These are phyloP conservation scores for Jimgerdemannia lactiflua DNA, from an alignment of 192 early-diverging fungal genomes.

Conservation along the genomic window DNA sequence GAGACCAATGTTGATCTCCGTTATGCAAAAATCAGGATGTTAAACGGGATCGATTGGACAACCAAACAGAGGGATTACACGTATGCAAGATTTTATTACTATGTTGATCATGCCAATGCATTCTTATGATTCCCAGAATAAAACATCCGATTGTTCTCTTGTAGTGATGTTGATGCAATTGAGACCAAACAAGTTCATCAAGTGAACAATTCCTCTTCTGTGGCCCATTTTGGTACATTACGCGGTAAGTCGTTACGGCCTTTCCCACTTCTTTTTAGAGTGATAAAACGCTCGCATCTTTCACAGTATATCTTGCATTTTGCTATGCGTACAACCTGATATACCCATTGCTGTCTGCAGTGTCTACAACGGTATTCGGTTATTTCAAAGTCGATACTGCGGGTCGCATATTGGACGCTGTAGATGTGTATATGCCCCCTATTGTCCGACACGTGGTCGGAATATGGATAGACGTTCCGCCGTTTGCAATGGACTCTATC, in stretches of 20 bases:
- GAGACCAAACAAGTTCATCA: constrained; percentile 8
- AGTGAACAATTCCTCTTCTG: neutral
- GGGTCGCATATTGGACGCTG: constrained; percentile 41
- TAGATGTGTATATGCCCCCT: constrained; percentile 49
- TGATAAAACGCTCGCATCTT: too few species aligned
- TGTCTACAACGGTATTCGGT: constrained; percentile 53
- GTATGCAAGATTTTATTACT: constrained; percentile 5
- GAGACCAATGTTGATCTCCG: constrained; percentile 44
- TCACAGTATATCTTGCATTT: too few species aligned
- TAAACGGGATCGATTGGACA: constrained; percentile 46
- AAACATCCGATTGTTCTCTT: too few species aligned
- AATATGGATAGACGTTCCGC: constrained; percentile 45
- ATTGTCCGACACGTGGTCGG: constrained; percentile 32
- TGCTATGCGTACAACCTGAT: neutral
- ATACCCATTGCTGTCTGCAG: constrained; percentile 7
- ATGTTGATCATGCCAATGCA: too few species aligned
- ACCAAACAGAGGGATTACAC: constrained; percentile 53
- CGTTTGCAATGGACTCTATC: constrained; percentile 9
- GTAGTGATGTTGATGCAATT: constrained; percentile 34
- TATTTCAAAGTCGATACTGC: constrained; percentile 50
- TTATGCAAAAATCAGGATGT: constrained; percentile 36
- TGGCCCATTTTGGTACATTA: constrained; percentile 17
- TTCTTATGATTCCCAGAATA: neutral
- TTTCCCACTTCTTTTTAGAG: neutral
- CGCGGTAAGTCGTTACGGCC: constrained; percentile 13